A percentile compares a stretch with the other conserved stretches of the same genome.
Evolutionary conservation across 2,329 filamentous ascomycete genomes (phyloP).

Genomic region (Didymella glomerata): DNA sequence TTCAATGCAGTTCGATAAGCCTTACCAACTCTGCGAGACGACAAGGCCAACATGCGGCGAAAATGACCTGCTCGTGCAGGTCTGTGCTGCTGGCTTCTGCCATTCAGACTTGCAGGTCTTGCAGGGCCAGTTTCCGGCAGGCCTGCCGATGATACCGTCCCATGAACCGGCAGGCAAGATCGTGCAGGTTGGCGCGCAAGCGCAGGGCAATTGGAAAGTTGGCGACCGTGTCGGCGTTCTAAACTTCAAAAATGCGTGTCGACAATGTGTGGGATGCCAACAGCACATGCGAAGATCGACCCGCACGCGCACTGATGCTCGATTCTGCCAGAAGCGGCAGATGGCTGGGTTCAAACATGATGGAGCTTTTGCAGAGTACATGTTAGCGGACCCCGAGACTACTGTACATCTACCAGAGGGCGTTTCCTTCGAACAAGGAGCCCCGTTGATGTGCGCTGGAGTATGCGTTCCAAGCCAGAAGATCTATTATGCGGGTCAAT

Average conservation of each 20-base stretch:
- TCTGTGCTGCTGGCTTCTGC: slow-evolving; percentile 40
- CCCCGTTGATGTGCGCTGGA: slow-evolving; percentile 49
- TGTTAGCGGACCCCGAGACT: slow-evolving; percentile 44
- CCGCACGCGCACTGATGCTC: slow-evolving; percentile 32
- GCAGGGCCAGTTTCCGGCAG: slow-evolving; percentile 32
- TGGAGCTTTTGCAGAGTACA: slow-evolving; percentile 46
- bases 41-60: slow-evolving; percentile 30
- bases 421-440: slow-evolving; percentile 39
- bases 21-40: slow-evolving; percentile 28
- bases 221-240: slow-evolving; percentile 44
- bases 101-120: slow-evolving; percentile 41
- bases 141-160: slow-evolving; percentile 44
- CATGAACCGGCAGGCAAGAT: slow-evolving; percentile 48
- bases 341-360: slow-evolving; percentile 45
- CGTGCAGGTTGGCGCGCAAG: slow-evolving; percentile 37
- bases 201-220: slow-evolving; percentile 37
- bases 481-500: not conserved
- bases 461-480: slow-evolving; percentile 24
- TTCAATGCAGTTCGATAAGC: slow-evolving; percentile 25
- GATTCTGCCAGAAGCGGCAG: slow-evolving; percentile 40
- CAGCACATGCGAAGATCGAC: slow-evolving; percentile 23
- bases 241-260: slow-evolving; percentile 40
- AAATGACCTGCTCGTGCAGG: slow-evolving; percentile 33
- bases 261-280: slow-evolving; percentile 31
- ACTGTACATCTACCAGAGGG: slow-evolving; percentile 35